Evolutionary conservation across 345 rosid species (phyloP), one percentile per base, ranked within the genome.

Genomic region (Arabis alpina): DNA sequence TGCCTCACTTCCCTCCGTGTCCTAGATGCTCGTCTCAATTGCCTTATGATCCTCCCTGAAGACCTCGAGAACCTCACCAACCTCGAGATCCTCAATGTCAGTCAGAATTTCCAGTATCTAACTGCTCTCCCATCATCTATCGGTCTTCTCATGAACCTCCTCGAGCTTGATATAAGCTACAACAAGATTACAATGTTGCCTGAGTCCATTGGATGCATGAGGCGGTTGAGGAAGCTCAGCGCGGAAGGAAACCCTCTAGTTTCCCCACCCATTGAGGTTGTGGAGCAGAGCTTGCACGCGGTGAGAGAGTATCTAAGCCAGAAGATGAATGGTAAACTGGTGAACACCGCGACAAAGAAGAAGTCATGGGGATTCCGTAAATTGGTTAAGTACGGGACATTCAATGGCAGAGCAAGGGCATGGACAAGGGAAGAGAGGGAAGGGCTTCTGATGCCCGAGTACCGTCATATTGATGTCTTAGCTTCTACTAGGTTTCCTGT

Each of bases 51-150:
- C 6, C 86, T 91, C 14, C 96, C 97, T 0, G 86, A 84, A 6
- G 91, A 84, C 73, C 39, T 92, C 0, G 96, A 89, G 75, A 92
- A 85, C 61, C 77, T 89, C 8, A 77, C 84, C 75, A 84, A 83
- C 66, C 79, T 92, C 1, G 74, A 89, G 74, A 70, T 81, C 37
- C 89, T 92, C 5, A 92, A 92, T 23, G 79, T 92, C 4, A 89
- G 98, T 74, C 96, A 89, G 53, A 92, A 92, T 72, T 92, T 92
- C 69, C 98, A 87, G 10, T 77, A 81, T 83, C 87, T 91, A 0
- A 77, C 80, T 13, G 43, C 49, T 10, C 74, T 91, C 0, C 97
- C 96, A 0, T 82, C 81, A 68, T 86, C 96, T 25, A 51, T 91
- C 0, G 96, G 97, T 69, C 85, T 89, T 36, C 92, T 91, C 60